These are phyloP conservation scores for Colletotrichum plurivorum DNA, from an alignment of 2,329 filamentous ascomycete genomes.

Conservation along the genomic window DNA sequence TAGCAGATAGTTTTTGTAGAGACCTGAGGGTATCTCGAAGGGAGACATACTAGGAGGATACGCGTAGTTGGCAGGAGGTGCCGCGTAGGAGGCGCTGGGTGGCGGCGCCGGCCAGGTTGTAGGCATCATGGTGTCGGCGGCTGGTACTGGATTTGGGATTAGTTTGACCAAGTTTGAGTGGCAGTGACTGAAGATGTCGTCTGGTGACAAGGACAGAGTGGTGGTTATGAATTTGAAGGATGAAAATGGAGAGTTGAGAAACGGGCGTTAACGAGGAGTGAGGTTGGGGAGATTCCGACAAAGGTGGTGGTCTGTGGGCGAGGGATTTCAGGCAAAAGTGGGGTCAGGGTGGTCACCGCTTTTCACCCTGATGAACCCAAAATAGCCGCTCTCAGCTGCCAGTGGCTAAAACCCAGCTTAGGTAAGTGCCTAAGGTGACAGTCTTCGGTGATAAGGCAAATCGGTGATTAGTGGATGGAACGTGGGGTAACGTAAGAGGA, in stretches of 20 bases:
- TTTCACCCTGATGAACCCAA: neutral
- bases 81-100: slow-evolving; percentile 57
- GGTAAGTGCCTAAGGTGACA: neutral
- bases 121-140: slow-evolving; percentile 48
- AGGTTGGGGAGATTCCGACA: slow-evolving; percentile 30
- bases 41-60: slow-evolving; percentile 56
- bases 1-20: slow-evolving; percentile 9
- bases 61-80: slow-evolving; percentile 52
- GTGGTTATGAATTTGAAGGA: neutral
- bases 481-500: slow-evolving; percentile 26
- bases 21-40: slow-evolving; percentile 14
- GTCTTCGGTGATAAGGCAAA: neutral
- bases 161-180: slow-evolving; percentile 10
- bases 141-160: slow-evolving; percentile 23
- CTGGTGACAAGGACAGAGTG: neutral
- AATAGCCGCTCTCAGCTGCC: slow-evolving; percentile 11
- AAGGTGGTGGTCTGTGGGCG: slow-evolving; percentile 37
- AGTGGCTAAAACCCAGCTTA: neutral
- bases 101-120: slow-evolving; percentile 48
- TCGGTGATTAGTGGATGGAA: slow-evolving; percentile 10
- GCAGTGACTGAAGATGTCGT: slow-evolving; percentile 3
- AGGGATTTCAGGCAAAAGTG: slow-evolving; percentile 33
- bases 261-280: neutral
- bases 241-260: neutral
- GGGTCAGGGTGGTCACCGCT: neutral